Conservation (phyloP, 768 basidiomycete genomes). For the Rhodotorula diobovata region DNA sequence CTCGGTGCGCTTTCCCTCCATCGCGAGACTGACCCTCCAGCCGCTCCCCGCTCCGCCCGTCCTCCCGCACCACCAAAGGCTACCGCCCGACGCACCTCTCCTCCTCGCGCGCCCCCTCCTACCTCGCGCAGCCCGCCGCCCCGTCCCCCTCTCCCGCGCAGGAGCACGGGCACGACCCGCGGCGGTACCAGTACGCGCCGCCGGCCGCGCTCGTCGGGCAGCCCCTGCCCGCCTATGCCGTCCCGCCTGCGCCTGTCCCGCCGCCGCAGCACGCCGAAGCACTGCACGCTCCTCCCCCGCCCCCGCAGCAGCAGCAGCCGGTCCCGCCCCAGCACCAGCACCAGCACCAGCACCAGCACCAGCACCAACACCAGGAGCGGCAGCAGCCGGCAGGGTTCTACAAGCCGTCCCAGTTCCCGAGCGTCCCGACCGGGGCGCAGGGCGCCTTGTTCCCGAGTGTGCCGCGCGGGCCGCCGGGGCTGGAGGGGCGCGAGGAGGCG, state of each 20-base stretch:
- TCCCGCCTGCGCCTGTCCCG: background rate
- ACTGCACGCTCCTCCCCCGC: background rate
- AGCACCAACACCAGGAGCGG: constrained; percentile 22
- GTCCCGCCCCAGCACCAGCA: constrained; percentile 22
- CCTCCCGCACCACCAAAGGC: background rate
- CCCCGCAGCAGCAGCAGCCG: constrained; percentile 3
- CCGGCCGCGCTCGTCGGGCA: background rate
- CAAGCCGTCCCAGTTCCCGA: constrained; percentile 36
- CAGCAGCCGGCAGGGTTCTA: constrained; percentile 29
- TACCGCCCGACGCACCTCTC: background rate
- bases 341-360: constrained; percentile 8
- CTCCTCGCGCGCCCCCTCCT: background rate
- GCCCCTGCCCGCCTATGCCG: constrained; percentile 5
- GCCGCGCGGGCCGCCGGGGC: constrained; percentile 8
- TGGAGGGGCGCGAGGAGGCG: background rate
- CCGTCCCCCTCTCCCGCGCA: background rate
- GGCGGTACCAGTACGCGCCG: background rate
- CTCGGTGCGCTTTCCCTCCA: no score
- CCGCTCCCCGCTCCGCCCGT: background rate
- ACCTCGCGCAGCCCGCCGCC: background rate
- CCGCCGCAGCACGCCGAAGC: background rate
- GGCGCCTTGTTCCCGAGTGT: constrained; percentile 27
- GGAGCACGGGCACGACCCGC: background rate
- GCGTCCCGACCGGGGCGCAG: constrained; percentile 22
- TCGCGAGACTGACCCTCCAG: no score